Percentiles rank a stretch among this genome's conserved stretches.
phyloP scores from a whole-genome alignment of 257 asterid species.

The Nicotiana tomentosiformis region DNA sequence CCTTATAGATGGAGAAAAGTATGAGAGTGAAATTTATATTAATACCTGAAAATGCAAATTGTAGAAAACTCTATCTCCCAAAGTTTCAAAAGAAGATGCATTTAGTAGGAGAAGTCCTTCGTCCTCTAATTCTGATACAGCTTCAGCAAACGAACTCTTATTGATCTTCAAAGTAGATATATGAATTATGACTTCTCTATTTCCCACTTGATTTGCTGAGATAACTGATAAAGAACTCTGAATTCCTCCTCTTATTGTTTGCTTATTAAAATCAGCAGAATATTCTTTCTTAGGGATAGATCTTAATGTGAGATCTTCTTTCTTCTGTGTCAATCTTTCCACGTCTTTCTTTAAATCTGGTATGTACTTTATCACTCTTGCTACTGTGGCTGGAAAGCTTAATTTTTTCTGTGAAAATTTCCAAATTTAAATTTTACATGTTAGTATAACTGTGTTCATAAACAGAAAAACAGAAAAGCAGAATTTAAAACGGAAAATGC shows the following conservation, averaged over 20 bases:
- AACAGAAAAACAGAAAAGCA: too few relatives aligned
- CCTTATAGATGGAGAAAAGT: not conserved
- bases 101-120: constrained; percentile 11
- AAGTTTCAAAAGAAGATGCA: constrained; percentile 10
- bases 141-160: constrained; percentile 8
- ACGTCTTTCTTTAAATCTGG: constrained; percentile 15
- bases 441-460: too few relatives aligned
- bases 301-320: constrained; percentile 2
- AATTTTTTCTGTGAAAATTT: constrained; percentile 1
- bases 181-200: constrained; percentile 4
- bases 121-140: constrained; percentile 5
- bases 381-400: constrained; percentile 11
- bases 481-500: too few relatives aligned
- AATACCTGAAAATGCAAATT: constrained; percentile 18
- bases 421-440: not conserved
- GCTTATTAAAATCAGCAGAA: not conserved
- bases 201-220: constrained; percentile 1
- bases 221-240: not conserved
- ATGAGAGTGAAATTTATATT: not conserved
- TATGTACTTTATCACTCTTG: constrained; percentile 15
- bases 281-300: not conserved
- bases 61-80: constrained; percentile 2
- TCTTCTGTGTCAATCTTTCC: constrained; percentile 9
- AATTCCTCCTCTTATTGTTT: not conserved
- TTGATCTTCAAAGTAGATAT: not conserved